Percentiles rank a stretch among this genome's conserved stretches.
Conservation (phyloP, 2,329 filamentous ascomycete species). For the Penicillium janthinellum region DNA sequence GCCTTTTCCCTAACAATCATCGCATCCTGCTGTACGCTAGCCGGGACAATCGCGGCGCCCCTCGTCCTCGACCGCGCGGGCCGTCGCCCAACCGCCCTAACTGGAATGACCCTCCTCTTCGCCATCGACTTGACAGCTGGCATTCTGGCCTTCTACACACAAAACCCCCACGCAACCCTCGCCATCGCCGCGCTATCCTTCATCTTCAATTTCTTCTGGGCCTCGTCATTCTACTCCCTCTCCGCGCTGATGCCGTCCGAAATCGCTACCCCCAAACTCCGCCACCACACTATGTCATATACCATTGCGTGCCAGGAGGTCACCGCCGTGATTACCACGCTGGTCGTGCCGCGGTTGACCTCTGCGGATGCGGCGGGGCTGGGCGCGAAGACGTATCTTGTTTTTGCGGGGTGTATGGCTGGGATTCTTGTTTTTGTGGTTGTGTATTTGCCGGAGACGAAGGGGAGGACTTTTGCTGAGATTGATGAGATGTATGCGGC, state of each 20-base stretch:
- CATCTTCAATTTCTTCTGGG: conserved; percentile 44
- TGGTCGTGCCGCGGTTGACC: conserved; percentile 41
- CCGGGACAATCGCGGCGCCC: conserved; percentile 40
- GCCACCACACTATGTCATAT: conserved; percentile 42
- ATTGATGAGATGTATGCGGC: conserved; percentile 41
- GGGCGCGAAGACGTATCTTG: conserved; percentile 37
- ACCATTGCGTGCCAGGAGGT: conserved; percentile 39
- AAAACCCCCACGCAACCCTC: conserved; percentile 26
- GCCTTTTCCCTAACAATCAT: conserved; percentile 41
- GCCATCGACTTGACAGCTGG: conserved; percentile 38
- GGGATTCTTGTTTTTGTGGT: conserved; percentile 33
- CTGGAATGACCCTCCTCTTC: conserved; percentile 38
- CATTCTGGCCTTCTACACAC: conserved; percentile 34
- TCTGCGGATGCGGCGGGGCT: conserved; percentile 36
- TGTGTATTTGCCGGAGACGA: conserved; percentile 35
- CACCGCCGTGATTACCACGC: conserved; percentile 44
- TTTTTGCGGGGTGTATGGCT: conserved; percentile 38
- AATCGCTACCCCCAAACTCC: conserved; percentile 41
- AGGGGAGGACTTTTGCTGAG: conserved; percentile 34
- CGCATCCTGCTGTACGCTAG: conserved; percentile 39
- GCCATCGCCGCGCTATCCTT: conserved; percentile 38
- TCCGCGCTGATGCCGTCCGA: conserved; percentile 39
- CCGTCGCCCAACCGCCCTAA: conserved; percentile 39
- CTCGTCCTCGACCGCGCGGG: conserved; percentile 39
- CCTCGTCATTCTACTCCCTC: conserved; percentile 40